Evolutionary conservation across 257 asterid species (phyloP).

Genomic region (Solanum rostratum): DNA sequence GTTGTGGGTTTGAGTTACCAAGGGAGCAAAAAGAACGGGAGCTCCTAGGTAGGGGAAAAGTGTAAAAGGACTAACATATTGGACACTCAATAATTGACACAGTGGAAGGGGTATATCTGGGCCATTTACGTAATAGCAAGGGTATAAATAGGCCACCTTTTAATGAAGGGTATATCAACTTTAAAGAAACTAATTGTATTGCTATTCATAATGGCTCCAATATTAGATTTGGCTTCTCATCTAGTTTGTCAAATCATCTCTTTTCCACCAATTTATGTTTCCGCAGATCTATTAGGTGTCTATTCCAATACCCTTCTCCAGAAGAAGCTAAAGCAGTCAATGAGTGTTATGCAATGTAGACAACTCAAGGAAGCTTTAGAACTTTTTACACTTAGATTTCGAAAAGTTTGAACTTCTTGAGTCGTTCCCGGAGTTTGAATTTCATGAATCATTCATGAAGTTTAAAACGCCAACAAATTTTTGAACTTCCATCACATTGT

Average conservation of each 20-base stretch:
- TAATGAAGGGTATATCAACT: background rate
- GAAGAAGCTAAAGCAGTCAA: background rate
- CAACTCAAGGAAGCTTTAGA: background rate
- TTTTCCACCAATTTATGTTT: background rate
- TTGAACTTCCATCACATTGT: background rate
- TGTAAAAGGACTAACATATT: background rate
- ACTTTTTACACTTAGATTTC: background rate
- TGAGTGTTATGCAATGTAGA: background rate
- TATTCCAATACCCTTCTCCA: background rate
- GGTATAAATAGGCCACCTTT: background rate
- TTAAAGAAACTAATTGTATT: background rate
- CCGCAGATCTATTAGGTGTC: background rate
- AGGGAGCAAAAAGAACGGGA: background rate
- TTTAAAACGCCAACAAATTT: too few species aligned
- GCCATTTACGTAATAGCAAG: background rate
- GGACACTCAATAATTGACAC: background rate
- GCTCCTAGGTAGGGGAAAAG: background rate
- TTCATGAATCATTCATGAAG: too few species aligned
- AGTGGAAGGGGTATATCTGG: background rate
- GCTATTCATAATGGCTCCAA: background rate
- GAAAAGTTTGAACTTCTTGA: background rate
- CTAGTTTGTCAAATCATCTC: background rate
- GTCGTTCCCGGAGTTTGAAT: background rate
- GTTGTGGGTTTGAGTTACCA: background rate
- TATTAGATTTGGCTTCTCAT: background rate